phyloP scores from a whole-genome alignment of 2,329 filamentous ascomycete species.

The Grosmannia penicillata region DNA sequence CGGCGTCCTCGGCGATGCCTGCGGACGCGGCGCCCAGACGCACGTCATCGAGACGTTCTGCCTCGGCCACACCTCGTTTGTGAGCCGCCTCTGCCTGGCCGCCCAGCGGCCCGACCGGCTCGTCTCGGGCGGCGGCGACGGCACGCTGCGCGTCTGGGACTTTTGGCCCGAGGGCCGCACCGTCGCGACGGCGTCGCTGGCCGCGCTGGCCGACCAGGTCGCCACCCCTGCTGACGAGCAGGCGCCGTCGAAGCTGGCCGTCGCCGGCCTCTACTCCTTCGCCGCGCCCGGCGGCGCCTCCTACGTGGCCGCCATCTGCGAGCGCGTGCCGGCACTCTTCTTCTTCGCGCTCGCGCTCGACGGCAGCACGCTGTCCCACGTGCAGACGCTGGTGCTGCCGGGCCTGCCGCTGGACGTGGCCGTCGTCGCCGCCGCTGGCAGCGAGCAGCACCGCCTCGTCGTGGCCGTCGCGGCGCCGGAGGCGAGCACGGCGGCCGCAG shows the following conservation, averaged over 20 bases:
- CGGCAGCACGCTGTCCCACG: conserved; percentile 30
- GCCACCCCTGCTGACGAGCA: conserved; percentile 13
- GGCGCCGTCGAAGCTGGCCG: conserved; percentile 24
- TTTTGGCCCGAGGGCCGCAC: conserved; percentile 46
- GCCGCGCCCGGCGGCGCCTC: conserved; percentile 10
- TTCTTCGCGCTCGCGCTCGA: conserved; percentile 40
- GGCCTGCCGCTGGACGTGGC: conserved; percentile 43
- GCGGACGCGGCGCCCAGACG: conserved; percentile 49
- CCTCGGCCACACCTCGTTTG: conserved; percentile 73
- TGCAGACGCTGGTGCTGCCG: conserved; percentile 36
- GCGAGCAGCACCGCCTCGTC: conserved; percentile 5
- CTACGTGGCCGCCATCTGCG: conserved; percentile 26
- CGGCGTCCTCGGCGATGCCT: conserved; percentile 38
- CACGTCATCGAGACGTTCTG: conserved; percentile 85
- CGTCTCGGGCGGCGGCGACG: conserved; percentile 77
- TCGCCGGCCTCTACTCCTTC: conserved; percentile 26
- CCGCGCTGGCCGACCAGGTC: conserved; percentile 32
- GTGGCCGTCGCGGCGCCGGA: conserved; percentile 1
- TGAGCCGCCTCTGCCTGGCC: conserved; percentile 61
- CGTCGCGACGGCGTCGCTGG: conserved; percentile 38
- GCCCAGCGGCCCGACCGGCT: conserved; percentile 42
- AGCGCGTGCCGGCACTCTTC: conserved; percentile 47
- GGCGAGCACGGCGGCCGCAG: not conserved
- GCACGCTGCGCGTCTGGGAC: conserved; percentile 66
- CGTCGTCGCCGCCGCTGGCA: conserved; percentile 13